Percentiles rank a stretch among this genome's conserved stretches.
Conservation (phyloP, 768 basidiomycete species). For the Panus rudis region DNA sequence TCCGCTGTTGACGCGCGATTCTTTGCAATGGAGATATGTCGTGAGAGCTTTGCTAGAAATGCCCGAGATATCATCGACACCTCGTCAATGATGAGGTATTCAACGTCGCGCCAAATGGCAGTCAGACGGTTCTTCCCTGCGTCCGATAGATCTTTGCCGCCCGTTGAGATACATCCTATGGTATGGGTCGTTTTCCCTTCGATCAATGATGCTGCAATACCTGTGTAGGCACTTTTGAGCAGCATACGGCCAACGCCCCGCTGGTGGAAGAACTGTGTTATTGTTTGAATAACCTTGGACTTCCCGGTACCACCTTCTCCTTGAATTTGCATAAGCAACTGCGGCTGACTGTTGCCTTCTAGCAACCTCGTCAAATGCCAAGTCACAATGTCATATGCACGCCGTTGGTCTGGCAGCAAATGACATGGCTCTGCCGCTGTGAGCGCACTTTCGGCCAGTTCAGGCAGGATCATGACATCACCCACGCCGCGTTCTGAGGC, state of each 20-base stretch:
- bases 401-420: conserved; percentile 27
- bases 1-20: conserved; percentile 4
- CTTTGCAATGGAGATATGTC: conserved; percentile 11
- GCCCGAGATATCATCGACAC: conserved; percentile 30
- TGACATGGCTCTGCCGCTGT: conserved; percentile 3
- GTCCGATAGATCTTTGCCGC: neutral
- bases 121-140: conserved; percentile 8
- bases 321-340: conserved; percentile 31
- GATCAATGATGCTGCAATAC: conserved; percentile 35
- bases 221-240: conserved; percentile 31
- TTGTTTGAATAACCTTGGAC: conserved; percentile 30
- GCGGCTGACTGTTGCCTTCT: conserved; percentile 13
- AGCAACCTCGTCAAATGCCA: conserved; percentile 21
- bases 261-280: conserved; percentile 28
- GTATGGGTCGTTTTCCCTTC: conserved; percentile 30
- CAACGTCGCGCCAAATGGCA: conserved; percentile 13
- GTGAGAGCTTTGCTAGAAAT: conserved; percentile 16
- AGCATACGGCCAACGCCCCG: conserved; percentile 11
- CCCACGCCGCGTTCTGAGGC: no score
- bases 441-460: conserved; percentile 3
- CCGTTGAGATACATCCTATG: conserved; percentile 21
- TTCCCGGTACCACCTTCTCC: conserved; percentile 42
- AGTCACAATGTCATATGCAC: conserved; percentile 31
- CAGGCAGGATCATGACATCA: no score
- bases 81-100: conserved; percentile 34